Base-by-base conservation (phyloP, 352 stramenopile species). In the Pythium rishiriense region DNA sequence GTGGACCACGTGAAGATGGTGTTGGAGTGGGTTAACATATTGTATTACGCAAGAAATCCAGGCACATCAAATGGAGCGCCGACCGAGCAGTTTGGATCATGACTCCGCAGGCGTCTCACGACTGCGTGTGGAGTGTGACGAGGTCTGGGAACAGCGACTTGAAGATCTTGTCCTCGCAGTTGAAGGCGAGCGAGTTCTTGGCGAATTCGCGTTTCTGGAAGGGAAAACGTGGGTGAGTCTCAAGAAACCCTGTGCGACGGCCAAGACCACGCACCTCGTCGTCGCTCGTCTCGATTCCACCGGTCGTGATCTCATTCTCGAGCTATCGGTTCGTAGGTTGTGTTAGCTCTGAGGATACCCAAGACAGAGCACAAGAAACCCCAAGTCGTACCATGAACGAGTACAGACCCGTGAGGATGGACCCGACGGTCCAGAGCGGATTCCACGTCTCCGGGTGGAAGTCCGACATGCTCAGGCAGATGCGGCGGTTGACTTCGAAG, bases 401-500 rank as follows among this genome's bases (percentile, higher is more conserved):
- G 68, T 97, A 97, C 19, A 98, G 73, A 3, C 94, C 96, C 31
- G 87, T 97, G 56, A 99, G 79, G 70, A 99, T 98, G 25, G 93
- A 98, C 46, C 78, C 85, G 26, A 98, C 90, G n/a, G 81, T 88
- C 94, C 94, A 98, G 69, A 98, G 92, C 29, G 96, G 96, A 77
- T 98, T 98, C 96, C 96, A 98, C 5, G 85, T 96, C 75, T 98
- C 93, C 6, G 92, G 92, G 68, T 98, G 94, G 68, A 97, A 98
- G 75, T 98, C 94, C 48, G 86, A 97, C 93, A 98, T 98, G 58
- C 77, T 94, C 19, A 98, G 67, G 71, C 96, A 98, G 48, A 98
- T 83, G 29, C 92, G 79, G 39, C 88, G 79, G 64, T 98, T 97
- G 10, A 92, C 79, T 65, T 97, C 86, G 70, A 98, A 98, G 41